Conservation (phyloP, 768 basidiomycete genomes). For the Auricularia cornea region DNA sequence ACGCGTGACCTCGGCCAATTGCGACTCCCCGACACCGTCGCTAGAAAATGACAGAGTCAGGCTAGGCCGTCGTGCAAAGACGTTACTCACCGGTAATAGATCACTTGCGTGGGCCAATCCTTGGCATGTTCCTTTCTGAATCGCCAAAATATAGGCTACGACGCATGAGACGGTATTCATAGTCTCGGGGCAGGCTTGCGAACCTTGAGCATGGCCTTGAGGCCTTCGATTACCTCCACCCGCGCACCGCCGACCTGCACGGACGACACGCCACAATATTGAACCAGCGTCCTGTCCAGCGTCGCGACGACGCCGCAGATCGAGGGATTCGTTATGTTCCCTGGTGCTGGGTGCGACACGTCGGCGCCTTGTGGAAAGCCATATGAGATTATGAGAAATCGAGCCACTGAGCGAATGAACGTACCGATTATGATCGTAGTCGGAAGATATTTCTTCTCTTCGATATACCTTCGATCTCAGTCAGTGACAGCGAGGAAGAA, state of each 20-base stretch:
- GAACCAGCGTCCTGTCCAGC: constrained; percentile 33
- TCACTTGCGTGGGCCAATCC: background rate
- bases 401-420: background rate
- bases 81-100: background rate
- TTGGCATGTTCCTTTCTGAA: too few relatives aligned
- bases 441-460: background rate
- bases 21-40: background rate
- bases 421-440: background rate
- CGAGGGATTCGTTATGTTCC: constrained; percentile 38
- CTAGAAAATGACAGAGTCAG: background rate
- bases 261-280: constrained; percentile 29
- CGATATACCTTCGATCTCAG: background rate
- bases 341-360: constrained; percentile 52
- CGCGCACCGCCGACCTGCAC: constrained; percentile 21
- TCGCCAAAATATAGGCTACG: too few relatives aligned
- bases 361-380: constrained; percentile 30
- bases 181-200: background rate
- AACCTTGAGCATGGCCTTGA: constrained; percentile 26
- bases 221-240: constrained; percentile 23
- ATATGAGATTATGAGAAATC: too few relatives aligned
- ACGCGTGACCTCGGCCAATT: background rate
- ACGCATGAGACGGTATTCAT: background rate
- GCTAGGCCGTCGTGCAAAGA: background rate
- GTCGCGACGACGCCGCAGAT: constrained; percentile 55
- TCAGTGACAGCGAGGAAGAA: too few relatives aligned